Evolutionary conservation across 805 yeast genomes (phyloP).

Genomic region (Metschnikowia similis): DNA sequence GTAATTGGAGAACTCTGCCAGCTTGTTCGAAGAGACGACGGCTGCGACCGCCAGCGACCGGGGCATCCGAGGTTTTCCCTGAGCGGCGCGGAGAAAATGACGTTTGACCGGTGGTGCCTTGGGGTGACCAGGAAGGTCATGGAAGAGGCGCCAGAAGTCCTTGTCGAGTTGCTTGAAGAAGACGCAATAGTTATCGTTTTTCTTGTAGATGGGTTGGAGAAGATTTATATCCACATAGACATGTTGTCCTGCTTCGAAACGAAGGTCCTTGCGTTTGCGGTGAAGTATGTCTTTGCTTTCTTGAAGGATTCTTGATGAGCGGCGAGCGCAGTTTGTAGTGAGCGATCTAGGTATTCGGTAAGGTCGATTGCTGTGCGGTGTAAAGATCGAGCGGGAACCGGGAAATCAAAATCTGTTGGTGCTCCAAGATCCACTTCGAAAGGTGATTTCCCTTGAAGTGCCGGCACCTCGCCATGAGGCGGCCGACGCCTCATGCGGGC

Average conservation of each 20-base stretch:
- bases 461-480: no score
- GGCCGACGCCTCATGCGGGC: no score
- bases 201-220: neutral
- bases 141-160: neutral
- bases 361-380: neutral
- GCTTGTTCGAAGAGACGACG: neutral
- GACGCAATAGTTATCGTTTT: no score
- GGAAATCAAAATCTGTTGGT: neutral
- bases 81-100: neutral
- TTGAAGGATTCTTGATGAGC: neutral
- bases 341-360: neutral
- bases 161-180: neutral
- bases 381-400: neutral
- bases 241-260: neutral
- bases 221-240: neutral
- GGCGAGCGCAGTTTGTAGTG: neutral
- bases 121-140: neutral
- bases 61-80: neutral
- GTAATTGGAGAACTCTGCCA: neutral
- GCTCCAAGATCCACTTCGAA: neutral
- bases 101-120: neutral
- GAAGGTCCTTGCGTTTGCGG: conserved; percentile 1
- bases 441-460: neutral
- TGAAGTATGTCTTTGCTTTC: conserved; percentile 11
- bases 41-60: neutral